Conservation (phyloP, 371 early-diverging fungal genomes). For the Funneliformis caledonium region DNA sequence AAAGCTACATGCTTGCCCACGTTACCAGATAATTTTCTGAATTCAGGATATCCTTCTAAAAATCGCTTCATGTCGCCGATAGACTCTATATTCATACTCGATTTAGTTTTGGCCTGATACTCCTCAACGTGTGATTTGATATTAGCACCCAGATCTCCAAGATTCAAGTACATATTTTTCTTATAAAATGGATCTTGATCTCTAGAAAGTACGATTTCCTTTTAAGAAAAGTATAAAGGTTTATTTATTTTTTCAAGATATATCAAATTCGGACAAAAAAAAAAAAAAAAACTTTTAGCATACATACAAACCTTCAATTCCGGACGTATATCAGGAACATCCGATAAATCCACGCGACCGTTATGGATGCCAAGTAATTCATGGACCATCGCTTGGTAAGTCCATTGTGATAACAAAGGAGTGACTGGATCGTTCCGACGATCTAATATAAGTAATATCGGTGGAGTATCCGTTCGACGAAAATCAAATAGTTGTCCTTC, state of each 20-base stretch:
- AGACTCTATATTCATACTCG: conserved; percentile 88
- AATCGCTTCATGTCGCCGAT: conserved; percentile 98
- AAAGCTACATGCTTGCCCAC: conserved; percentile 97
- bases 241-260: conserved; percentile 12
- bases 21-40: conserved; percentile 91
- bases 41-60: conserved; percentile 97
- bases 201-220: conserved; percentile 87
- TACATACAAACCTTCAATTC: conserved; percentile 71
- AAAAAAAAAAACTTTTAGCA: not conserved
- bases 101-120: conserved; percentile 88
- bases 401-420: conserved; percentile 97
- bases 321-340: conserved; percentile 77
- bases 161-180: conserved; percentile 85
- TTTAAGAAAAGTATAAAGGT: not conserved
- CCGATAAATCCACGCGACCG: conserved; percentile 89
- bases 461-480: conserved; percentile 79
- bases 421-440: conserved; percentile 97
- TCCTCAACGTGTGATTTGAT: conserved; percentile 94
- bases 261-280: not conserved
- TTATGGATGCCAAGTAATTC: conserved; percentile 95
- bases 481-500: conserved; percentile 87
- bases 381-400: conserved; percentile 99
- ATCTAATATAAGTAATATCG: conserved; percentile 91
- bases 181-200: conserved; percentile 93
- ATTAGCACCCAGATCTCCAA: conserved; percentile 93